Conservation (phyloP, 1,284 basidiomycete genomes). For the Salmacisia buchloeana region DNA sequence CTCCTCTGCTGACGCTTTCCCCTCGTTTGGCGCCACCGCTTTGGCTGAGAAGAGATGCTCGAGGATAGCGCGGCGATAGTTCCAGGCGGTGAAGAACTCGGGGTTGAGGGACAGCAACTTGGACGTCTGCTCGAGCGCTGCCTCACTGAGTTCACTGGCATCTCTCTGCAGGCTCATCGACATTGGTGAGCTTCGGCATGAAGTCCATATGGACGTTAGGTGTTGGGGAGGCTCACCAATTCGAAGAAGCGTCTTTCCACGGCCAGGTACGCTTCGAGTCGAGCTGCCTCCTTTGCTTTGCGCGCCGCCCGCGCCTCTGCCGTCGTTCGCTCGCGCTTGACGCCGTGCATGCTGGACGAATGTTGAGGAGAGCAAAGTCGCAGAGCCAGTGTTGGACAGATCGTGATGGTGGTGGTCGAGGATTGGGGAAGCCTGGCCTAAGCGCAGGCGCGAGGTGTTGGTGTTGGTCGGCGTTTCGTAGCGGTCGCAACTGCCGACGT, state of each 20-base stretch:
- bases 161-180: not conserved
- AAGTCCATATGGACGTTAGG: not conserved
- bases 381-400: too few species aligned
- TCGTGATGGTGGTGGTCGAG: too few species aligned
- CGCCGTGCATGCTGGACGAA: slow-evolving; percentile 19
- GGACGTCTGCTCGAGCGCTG: slow-evolving; percentile 32
- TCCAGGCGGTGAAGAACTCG: slow-evolving; percentile 48
- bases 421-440: too few species aligned
- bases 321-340: slow-evolving; percentile 19
- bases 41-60: slow-evolving; percentile 21
- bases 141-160: not conserved
- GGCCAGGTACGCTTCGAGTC: slow-evolving; percentile 26
- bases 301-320: slow-evolving; percentile 25
- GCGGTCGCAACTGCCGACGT: too few species aligned
- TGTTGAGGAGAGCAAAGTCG: not conserved
- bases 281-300: slow-evolving; percentile 36
- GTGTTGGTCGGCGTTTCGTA: too few species aligned
- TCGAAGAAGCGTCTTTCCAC: slow-evolving; percentile 29
- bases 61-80: slow-evolving; percentile 38
- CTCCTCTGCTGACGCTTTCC: slow-evolving; percentile 20
- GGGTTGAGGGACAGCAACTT: slow-evolving; percentile 42
- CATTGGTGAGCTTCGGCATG: not conserved
- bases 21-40: not conserved
- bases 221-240: slow-evolving; percentile 9
- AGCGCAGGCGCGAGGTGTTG: too few species aligned